Evolutionary conservation across 1,139 yeast genomes (phyloP).

Genomic region (Zhuliangozyma parablackwelliae): DNA sequence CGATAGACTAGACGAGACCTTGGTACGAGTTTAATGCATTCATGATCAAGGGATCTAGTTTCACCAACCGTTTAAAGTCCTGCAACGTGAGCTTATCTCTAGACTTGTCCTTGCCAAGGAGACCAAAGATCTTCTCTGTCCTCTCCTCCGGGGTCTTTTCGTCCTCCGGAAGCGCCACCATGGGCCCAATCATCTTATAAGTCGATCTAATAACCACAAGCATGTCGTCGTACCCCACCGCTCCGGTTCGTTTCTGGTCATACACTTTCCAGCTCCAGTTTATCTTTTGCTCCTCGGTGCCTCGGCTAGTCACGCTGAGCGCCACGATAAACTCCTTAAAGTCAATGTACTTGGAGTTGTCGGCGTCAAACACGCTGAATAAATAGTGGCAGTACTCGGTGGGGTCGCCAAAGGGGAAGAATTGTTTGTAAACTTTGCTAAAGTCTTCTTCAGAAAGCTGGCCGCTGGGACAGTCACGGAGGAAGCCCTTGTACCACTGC

Average conservation of each 20-base stretch:
- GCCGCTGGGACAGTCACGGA: constrained; percentile 91
- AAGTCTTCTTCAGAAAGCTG: constrained; percentile 84
- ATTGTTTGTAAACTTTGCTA: constrained; percentile 87
- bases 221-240: constrained; percentile 72
- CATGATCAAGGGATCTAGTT: constrained; percentile 76
- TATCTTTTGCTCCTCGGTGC: constrained; percentile 80
- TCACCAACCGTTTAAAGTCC: constrained; percentile 80
- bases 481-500: constrained; percentile 96
- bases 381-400: constrained; percentile 84
- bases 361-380: constrained; percentile 84
- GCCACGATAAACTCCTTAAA: constrained; percentile 92
- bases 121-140: constrained; percentile 71
- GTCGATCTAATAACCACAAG: constrained; percentile 75
- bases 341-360: constrained; percentile 76
- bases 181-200: constrained; percentile 92
- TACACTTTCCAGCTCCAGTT: constrained; percentile 85
- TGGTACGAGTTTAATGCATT: constrained; percentile 78
- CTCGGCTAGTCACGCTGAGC: constrained; percentile 82
- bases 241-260: constrained; percentile 77
- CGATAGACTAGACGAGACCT: too few relatives aligned
- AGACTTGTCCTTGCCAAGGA: constrained; percentile 67
- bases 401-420: constrained; percentile 98
- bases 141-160: constrained; percentile 90
- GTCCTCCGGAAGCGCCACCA: constrained; percentile 89
- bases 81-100: constrained; percentile 63